Evolutionary conservation across 2,329 filamentous ascomycete species (phyloP), one percentile per base, ranked within the genome.

Genomic region (Neofusicoccum sp.): DNA sequence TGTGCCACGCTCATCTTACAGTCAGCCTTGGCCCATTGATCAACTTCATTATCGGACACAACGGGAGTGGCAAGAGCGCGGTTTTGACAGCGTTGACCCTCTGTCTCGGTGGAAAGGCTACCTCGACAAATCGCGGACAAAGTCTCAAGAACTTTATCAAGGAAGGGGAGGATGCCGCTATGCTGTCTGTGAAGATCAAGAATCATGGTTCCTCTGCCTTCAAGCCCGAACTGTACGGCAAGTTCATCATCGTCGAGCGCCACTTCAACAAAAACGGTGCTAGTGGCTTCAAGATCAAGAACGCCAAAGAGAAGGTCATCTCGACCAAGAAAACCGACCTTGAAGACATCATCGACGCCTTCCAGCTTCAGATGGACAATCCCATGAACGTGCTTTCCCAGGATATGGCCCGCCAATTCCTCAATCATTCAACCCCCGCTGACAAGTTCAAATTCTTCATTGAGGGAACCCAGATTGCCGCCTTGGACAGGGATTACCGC

Each of bases 381-480:
- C 95, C 95, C 0, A 88, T 99, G 79, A 98, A 96, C 62, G 90
- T 98, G 6, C 82, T 99, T 16, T 96, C 93, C 0, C 95, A 99
- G 74, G 95, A 99, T 71, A 92, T 93, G 75, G 95, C 95, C 9
- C 87, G 95, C 9, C 90, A 96, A 62, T 99, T 99, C 68, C 82
- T 99, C 44, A 96, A 93, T 70, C 85, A 88, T 36, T 93, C 95
- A 11, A 89, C 86, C 2, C 85, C 92, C 0, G 79, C 84, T 3
- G 87, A 93, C 63, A 99, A 99, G 73, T 99, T 98, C 80, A 95
- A 91, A 66, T 97, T 97, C 70, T 99, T 99, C 71, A 84, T 96
- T 63, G 91, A 93, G 68, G 95, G 95, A 28, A 96, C 96, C 0
- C 93, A 98, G 68, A 84, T 99, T 0, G 91, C 98, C 72, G 89